Evolutionary conservation across 345 rosid genomes (phyloP).

Genomic region (Dipteronia dyeriana): DNA sequence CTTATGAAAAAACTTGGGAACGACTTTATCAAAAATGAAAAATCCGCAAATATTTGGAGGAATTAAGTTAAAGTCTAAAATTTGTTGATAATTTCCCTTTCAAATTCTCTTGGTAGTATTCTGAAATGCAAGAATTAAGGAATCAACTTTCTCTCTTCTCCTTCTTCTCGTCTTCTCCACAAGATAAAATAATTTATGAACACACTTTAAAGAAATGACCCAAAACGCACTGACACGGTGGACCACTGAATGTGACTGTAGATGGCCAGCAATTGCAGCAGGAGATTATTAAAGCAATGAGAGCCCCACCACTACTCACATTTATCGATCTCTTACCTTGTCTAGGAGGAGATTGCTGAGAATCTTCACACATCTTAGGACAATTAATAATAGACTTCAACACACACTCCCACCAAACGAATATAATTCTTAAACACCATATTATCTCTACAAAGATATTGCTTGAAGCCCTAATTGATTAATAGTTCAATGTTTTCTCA

Average conservation of each 20-base stretch:
- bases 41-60: no score
- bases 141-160: background rate
- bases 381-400: background rate
- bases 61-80: no score
- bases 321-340: background rate
- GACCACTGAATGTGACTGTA: background rate
- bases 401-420: background rate
- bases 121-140: no score
- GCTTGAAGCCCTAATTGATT: background rate
- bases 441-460: background rate
- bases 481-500: slow-evolving; percentile 12
- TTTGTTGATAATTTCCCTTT: no score
- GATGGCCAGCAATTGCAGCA: background rate
- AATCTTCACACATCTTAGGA: slow-evolving; percentile 7
- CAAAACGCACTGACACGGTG: background rate
- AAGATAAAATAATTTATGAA: background rate
- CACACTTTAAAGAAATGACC: background rate
- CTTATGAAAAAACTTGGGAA: no score
- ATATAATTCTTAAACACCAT: slow-evolving; percentile 8
- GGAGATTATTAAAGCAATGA: background rate
- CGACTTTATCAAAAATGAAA: no score
- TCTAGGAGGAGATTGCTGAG: slow-evolving; percentile 14
- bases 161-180: background rate
- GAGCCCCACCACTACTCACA: slow-evolving; percentile 10
- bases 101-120: no score